A percentile compares a stretch with the other conserved stretches of the same genome.
Conservation (phyloP, 305 asterid species). For the Coffea humblotiana region DNA sequence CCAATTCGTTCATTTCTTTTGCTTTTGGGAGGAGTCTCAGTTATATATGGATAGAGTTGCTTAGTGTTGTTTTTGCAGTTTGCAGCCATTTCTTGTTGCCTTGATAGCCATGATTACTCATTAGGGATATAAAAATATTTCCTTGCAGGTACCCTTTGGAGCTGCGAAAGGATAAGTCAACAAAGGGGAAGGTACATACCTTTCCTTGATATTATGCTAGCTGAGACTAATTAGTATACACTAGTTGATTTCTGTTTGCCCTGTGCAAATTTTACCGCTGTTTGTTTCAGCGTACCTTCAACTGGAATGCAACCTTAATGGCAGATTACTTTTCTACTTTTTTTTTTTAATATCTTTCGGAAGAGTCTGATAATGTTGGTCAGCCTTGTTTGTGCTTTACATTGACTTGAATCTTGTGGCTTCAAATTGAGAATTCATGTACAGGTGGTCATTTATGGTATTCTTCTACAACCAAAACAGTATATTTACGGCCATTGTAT, state of each 20-base stretch:
- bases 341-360: neutral
- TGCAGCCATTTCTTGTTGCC: neutral
- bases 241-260: neutral
- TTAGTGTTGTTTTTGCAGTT: neutral
- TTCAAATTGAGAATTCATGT: neutral
- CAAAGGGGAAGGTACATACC: slow-evolving; percentile 67
- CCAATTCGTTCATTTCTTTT: neutral
- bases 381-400: neutral
- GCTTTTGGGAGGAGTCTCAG: neutral
- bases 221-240: neutral
- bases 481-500: neutral
- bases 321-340: neutral
- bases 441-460: neutral
- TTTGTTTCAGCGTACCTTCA: neutral
- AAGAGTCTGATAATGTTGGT: neutral
- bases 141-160: slow-evolving; percentile 85
- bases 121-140: neutral
- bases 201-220: neutral
- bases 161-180: slow-evolving; percentile 87
- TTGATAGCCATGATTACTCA: slow-evolving; percentile 1
- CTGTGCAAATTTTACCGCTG: neutral
- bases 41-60: neutral
- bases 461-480: neutral
- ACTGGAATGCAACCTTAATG: neutral
- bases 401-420: neutral